Evolutionary conservation across 768 basidiomycete genomes (phyloP), one percentile per base, ranked within the genome.

Genomic region (Trametes cubensis): DNA sequence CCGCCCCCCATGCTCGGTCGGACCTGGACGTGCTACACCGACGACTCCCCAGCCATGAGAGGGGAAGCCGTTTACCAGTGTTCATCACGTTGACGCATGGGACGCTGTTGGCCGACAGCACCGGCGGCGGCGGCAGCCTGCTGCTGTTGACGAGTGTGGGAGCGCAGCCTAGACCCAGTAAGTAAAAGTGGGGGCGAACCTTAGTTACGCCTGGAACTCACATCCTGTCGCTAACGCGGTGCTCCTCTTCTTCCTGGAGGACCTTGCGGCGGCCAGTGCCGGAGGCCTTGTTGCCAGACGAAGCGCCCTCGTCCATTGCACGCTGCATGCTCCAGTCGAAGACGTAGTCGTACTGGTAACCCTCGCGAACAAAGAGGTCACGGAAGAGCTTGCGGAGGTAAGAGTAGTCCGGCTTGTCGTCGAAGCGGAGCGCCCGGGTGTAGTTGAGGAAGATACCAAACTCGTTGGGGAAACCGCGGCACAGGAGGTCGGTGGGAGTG

Each of bases 371-470:
- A 69, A 98, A 98, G 60, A 98, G 85, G 74, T 98, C 95, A 49
- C 95, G 89, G 93, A 99, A 99, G 60, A 98, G 86, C 80, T 99
- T 99, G 81, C 97, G 94, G 8, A 99, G 86, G 81, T 99, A 99
- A 5, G 95, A 98, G 76, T 99, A 98, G 79, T 99, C 96, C 30
- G 97, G 97, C 80, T 99, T 99, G 84, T 99, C 97, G 73, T 99
- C 97, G 77, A 99, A 99, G 72, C 96, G 94, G 62, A 99, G 90
- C 45, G 96, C 95, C 59, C 97, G 94, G 63, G 95, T 96, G 79
- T 98, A 99, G 81, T 98, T 99, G 71, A 99, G 81, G 85, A 98
- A 98, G 69, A 98, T 97, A 44, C 95, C 96, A 67, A 98, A 97
- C 79, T 99, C 97, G 81, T 95, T 95, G 64, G 97, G 96, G 85